Percentiles rank a stretch among this genome's conserved stretches.
These are phyloP conservation scores for Irpex sp. DNA, from an alignment of 1,284 basidiomycete genomes.

Conservation along the genomic window DNA sequence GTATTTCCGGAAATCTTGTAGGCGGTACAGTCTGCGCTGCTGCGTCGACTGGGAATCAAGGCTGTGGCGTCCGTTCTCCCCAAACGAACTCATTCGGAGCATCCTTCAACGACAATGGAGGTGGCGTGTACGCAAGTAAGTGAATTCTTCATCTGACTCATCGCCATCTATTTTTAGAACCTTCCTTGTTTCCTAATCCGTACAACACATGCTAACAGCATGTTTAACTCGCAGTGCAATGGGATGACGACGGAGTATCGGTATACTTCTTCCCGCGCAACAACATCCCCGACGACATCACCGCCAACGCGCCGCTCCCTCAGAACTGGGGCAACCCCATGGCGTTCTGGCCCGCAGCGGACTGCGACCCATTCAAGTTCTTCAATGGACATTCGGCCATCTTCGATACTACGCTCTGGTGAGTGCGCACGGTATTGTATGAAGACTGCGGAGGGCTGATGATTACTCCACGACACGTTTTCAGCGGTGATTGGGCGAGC, in stretches of 20 bases:
- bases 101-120: slow-evolving; percentile 68
- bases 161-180: neutral
- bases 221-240: slow-evolving; percentile 58
- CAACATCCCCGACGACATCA: slow-evolving; percentile 74
- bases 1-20: slow-evolving; percentile 57
- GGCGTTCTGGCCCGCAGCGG: slow-evolving; percentile 68
- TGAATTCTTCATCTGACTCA: slow-evolving; percentile 15
- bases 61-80: slow-evolving; percentile 61
- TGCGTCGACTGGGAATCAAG: slow-evolving; percentile 46
- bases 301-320: slow-evolving; percentile 62
- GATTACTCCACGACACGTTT: neutral
- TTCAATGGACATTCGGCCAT: slow-evolving; percentile 76
- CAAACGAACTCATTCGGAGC: slow-evolving; percentile 56
- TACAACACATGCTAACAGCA: neutral
- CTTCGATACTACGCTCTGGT: slow-evolving; percentile 82
- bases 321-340: slow-evolving; percentile 71
- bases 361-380: slow-evolving; percentile 72
- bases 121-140: slow-evolving; percentile 82
- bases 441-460: neutral
- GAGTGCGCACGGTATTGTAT: slow-evolving; percentile 24
- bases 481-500: slow-evolving; percentile 88
- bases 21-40: slow-evolving; percentile 70
- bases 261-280: slow-evolving; percentile 78
- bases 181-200: neutral
- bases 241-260: slow-evolving; percentile 71